Evolutionary conservation across 225 moss, liverwort and hornwort genomes (phyloP).

Genomic region (Physcomitrellopsis africana): DNA sequence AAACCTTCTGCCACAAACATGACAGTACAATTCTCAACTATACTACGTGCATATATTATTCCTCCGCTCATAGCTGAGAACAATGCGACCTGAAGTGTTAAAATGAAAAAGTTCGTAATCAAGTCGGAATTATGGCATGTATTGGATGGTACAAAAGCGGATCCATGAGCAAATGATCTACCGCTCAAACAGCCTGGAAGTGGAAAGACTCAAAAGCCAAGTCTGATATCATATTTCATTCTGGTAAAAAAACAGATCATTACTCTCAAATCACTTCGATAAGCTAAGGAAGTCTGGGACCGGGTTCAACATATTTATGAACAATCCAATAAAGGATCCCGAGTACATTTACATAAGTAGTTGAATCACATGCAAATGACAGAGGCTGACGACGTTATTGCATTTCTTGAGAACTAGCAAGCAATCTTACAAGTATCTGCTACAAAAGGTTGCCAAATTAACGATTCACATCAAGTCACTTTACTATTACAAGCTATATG

Average conservation of each 20-base stretch:
- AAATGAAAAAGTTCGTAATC: no score
- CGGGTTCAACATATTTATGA: not conserved
- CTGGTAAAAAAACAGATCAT: not conserved
- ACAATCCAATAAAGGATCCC: not conserved
- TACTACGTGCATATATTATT: not conserved
- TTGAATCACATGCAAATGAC: not conserved
- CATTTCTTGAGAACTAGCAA: not conserved
- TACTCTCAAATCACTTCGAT: not conserved
- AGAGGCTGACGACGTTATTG: fast-evolving
- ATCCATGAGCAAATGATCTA: not conserved
- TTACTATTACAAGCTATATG: no score
- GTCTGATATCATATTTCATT: not conserved
- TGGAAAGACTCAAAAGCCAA: no score
- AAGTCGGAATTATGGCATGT: not conserved
- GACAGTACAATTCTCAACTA: no score
- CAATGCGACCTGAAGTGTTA: not conserved
- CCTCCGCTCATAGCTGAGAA: not conserved
- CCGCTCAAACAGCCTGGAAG: fast-evolving
- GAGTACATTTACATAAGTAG: not conserved
- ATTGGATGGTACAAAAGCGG: fast-evolving
- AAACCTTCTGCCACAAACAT: no score
- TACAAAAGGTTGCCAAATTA: no score
- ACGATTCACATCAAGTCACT: no score
- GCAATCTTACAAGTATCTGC: no score
- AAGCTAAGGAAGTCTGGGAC: not conserved